phyloP scores from a whole-genome alignment of 441 rosid species.

The Jatropha multifida region DNA sequence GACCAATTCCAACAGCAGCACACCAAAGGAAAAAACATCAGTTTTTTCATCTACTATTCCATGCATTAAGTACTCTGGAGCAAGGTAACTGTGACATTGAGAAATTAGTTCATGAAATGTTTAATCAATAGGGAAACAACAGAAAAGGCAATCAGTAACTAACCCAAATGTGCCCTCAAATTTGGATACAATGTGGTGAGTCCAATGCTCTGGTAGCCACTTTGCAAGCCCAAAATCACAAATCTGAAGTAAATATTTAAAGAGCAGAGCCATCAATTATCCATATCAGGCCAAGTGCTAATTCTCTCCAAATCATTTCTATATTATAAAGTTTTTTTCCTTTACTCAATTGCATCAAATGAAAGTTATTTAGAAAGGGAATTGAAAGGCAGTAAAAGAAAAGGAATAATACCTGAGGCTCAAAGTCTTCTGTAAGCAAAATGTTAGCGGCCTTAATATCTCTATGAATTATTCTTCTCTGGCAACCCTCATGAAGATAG shows the following conservation, averaged over 20 bases:
- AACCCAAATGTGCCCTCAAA: slow-evolving; percentile 94
- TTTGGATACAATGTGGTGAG: slow-evolving; percentile 71
- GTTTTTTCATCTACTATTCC: slow-evolving; percentile 91
- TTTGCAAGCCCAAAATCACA: slow-evolving; percentile 90
- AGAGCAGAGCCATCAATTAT: background rate
- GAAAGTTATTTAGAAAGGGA: background rate
- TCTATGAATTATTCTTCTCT: slow-evolving; percentile 77
- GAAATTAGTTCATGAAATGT: background rate
- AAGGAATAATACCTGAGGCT: slow-evolving; percentile 52
- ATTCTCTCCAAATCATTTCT: background rate
- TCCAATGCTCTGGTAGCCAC: slow-evolving; percentile 89
- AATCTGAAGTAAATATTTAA: slow-evolving; percentile 41
- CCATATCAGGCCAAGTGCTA: background rate
- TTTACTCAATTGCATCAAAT: background rate
- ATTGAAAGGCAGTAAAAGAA: background rate
- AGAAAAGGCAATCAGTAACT: slow-evolving; percentile 12
- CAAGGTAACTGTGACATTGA: slow-evolving; percentile 55
- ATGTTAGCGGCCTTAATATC: slow-evolving; percentile 86
- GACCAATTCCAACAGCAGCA: slow-evolving; percentile 68
- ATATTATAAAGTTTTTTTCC: no score
- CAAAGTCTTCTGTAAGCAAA: slow-evolving; percentile 65
- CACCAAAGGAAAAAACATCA: slow-evolving; percentile 83
- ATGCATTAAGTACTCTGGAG: slow-evolving; percentile 82
- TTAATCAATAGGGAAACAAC: background rate
- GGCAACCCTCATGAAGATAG: slow-evolving; percentile 76